Evolutionary conservation across 768 basidiomycete genomes (phyloP).

Genomic region (Lactarius pseudohatsudake): DNA sequence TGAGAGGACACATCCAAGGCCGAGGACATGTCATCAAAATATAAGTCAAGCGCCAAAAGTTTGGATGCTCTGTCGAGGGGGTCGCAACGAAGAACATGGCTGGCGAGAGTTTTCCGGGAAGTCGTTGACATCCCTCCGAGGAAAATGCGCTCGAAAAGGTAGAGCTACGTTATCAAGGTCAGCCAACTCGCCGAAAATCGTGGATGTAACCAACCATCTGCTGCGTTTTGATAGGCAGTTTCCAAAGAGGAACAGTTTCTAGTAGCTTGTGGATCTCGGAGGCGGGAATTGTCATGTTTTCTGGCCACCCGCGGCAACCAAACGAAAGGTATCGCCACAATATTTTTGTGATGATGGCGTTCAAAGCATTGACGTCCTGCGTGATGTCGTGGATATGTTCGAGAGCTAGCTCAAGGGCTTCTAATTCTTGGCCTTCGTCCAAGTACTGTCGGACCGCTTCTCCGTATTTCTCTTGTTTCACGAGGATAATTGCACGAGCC

Average conservation of each 20-base stretch:
- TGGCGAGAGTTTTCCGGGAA: no score
- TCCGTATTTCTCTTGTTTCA: constrained; percentile 40
- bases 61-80: no score
- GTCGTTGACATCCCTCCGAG: no score
- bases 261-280: constrained; percentile 4
- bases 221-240: background rate
- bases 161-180: no score
- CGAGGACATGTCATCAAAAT: no score
- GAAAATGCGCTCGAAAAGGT: no score
- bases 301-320: constrained; percentile 16
- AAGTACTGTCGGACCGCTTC: constrained; percentile 57
- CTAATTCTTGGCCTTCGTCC: constrained; percentile 44
- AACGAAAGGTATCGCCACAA: constrained; percentile 35
- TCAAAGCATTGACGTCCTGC: constrained; percentile 33
- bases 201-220: background rate
- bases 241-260: background rate
- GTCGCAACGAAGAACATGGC: no score
- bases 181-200: no score
- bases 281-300: background rate
- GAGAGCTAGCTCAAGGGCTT: constrained; percentile 50
- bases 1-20: no score
- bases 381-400: constrained; percentile 32
- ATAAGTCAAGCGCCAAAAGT: no score
- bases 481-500: constrained; percentile 47
- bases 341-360: constrained; percentile 40